These are phyloP conservation scores for Daedaleopsis nitida DNA, from an alignment of 768 basidiomycete species.

Conservation along the genomic window DNA sequence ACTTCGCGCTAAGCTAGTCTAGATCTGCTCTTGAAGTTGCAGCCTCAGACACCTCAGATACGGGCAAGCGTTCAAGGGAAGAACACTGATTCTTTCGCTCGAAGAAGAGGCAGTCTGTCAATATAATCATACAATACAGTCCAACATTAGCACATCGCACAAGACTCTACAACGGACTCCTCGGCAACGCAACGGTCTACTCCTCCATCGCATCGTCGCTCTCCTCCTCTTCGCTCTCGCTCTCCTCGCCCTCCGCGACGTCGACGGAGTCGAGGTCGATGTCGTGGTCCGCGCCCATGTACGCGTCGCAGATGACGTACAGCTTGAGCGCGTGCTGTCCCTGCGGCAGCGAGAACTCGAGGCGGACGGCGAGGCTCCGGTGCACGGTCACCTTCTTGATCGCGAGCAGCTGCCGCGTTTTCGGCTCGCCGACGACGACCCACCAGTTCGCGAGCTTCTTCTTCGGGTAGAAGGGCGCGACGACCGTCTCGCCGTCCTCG, in stretches of 20 bases:
- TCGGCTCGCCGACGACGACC: slow-evolving; percentile 90
- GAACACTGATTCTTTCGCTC: too few species aligned
- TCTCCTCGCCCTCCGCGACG: slow-evolving; percentile 90
- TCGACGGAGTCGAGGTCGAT: slow-evolving; percentile 80
- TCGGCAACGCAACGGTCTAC: slow-evolving; percentile 23
- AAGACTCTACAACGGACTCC: too few species aligned
- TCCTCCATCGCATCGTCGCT: slow-evolving; percentile 67
- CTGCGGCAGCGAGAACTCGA: slow-evolving; percentile 87
- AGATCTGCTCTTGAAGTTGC: too few species aligned
- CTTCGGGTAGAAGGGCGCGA: slow-evolving; percentile 92
- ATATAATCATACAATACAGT: too few species aligned
- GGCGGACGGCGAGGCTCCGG: slow-evolving; percentile 73
- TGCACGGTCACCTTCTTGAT: slow-evolving; percentile 86
- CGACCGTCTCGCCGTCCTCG: slow-evolving; percentile 74
- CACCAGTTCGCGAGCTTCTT: slow-evolving; percentile 97
- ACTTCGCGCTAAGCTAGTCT: too few species aligned
- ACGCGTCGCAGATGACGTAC: slow-evolving; percentile 92
- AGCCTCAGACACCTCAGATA: too few species aligned
- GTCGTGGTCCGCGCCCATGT: slow-evolving; percentile 91
- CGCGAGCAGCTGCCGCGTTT: slow-evolving; percentile 79
- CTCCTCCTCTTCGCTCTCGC: slow-evolving; percentile 73
- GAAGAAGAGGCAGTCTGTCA: too few species aligned
- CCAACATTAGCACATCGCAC: too few species aligned
- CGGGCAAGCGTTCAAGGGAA: too few species aligned
- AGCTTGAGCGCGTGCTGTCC: slow-evolving; percentile 82